Conservation (phyloP, 495 filamentous ascomycete species). For the Aspergillus baeticus region DNA sequence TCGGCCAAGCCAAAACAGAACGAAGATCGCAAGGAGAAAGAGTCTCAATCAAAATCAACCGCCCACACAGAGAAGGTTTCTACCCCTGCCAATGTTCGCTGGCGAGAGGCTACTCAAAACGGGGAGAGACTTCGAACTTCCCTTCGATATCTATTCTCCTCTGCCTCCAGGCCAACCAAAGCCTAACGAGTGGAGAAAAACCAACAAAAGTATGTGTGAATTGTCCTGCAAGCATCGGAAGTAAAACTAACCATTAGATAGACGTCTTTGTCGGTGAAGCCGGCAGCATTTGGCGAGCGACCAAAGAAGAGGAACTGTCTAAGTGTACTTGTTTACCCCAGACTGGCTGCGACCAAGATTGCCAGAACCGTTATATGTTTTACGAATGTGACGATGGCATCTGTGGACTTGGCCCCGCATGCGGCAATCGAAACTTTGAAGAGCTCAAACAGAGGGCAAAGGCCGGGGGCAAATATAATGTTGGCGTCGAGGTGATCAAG, state of each 20-base stretch:
- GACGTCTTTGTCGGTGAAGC: conserved; percentile 93
- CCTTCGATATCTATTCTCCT: conserved; percentile 85
- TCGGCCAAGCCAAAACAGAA: conserved; percentile 62
- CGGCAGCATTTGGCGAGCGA: conserved; percentile 78
- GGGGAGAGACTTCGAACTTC: conserved; percentile 79
- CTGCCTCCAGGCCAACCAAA: conserved; percentile 83
- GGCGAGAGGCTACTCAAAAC: conserved; percentile 59
- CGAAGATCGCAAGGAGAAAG: conserved; percentile 47
- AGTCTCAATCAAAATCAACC: conserved; percentile 41
- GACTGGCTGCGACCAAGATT: conserved; percentile 81
- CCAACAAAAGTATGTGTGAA: conserved; percentile 73
- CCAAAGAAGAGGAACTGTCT: conserved; percentile 68
- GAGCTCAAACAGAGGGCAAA: conserved; percentile 74
- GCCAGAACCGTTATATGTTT: conserved; percentile 92
- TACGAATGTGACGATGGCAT: conserved; percentile 94
- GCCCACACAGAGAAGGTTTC: conserved; percentile 38
- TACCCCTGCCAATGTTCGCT: conserved; percentile 70
- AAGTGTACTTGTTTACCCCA: conserved; percentile 77
- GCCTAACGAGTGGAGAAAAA: conserved; percentile 85
- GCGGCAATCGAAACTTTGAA: conserved; percentile 85
- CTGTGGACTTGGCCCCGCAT: conserved; percentile 72
- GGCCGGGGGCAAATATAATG: conserved; percentile 76
- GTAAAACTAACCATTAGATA: conserved; percentile 34
- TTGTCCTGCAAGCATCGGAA: not conserved
- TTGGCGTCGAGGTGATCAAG: conserved; percentile 93